A percentile compares a stretch with the other conserved stretches of the same genome.
phyloP scores from a whole-genome alignment of 1,139 yeast genomes.

The Eremothecium coryli region DNA sequence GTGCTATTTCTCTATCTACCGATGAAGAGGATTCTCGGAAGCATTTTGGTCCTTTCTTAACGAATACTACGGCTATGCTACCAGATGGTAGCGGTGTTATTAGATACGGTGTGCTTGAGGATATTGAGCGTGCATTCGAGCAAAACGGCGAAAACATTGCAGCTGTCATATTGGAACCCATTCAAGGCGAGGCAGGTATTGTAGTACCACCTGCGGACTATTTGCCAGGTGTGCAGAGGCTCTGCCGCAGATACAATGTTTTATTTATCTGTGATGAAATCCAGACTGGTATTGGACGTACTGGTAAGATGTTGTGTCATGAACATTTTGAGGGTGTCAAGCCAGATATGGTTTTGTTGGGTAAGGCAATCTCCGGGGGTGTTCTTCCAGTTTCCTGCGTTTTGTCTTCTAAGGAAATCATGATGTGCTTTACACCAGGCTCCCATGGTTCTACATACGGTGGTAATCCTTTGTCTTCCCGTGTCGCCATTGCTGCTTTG shows the following conservation, averaged over 20 bases:
- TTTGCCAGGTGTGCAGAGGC: conserved; percentile 57
- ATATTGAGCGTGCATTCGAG: conserved; percentile 71
- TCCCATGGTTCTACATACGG: conserved; percentile 98
- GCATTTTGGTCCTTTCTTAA: conserved; percentile 83
- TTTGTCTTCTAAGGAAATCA: conserved; percentile 75
- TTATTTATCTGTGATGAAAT: conserved; percentile 91
- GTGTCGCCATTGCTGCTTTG: conserved; percentile 90
- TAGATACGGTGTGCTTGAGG: conserved; percentile 78
- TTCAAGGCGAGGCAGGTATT: conserved; percentile 98
- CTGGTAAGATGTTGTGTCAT: conserved; percentile 86
- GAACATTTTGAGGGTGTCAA: conserved; percentile 71
- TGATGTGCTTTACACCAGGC: conserved; percentile 88
- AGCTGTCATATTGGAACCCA: conserved; percentile 87
- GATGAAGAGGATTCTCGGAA: conserved; percentile 81
- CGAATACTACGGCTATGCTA: conserved; percentile 72
- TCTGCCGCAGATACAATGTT: conserved; percentile 78
- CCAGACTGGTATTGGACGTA: conserved; percentile 96
- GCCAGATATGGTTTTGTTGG: conserved; percentile 82
- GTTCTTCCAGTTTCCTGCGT: conserved; percentile 89
- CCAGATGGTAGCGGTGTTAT: conserved; percentile 43
- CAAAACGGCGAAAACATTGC: conserved; percentile 87
- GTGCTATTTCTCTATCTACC: conserved; percentile 91
- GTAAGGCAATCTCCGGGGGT: conserved; percentile 96
- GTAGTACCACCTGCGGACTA: conserved; percentile 87
- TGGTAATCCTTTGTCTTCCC: conserved; percentile 93